A percentile compares a stretch with the other conserved stretches of the same genome.
Conservation (phyloP, 108 stramenopile species). For the Cyclotella choctawhatcheeana region DNA sequence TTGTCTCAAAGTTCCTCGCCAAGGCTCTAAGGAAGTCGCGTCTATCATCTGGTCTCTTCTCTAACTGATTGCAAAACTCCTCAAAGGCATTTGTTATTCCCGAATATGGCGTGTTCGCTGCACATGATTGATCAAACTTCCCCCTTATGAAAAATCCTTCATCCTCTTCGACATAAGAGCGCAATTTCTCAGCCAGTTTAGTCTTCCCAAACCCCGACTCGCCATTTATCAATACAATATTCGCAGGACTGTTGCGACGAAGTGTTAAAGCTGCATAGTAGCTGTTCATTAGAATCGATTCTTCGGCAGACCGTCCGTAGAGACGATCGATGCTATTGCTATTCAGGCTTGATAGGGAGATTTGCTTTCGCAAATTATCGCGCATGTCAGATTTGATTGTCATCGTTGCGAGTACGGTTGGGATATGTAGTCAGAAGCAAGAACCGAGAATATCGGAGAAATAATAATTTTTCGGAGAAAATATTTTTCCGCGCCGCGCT, state of each 20-base stretch:
- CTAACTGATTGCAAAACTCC: slow-evolving; percentile 9
- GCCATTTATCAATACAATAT: slow-evolving; percentile 4
- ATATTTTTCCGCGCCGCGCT: no score
- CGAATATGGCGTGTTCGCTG: slow-evolving; percentile 7
- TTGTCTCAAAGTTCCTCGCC: background rate
- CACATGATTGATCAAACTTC: slow-evolving; percentile 19
- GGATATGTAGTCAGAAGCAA: no score
- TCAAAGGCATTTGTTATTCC: slow-evolving; percentile 12
- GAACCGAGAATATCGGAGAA: no score
- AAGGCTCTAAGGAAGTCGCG: background rate
- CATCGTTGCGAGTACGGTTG: no score
- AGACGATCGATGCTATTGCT: background rate
- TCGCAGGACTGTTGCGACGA: slow-evolving; percentile 2
- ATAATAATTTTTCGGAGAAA: no score
- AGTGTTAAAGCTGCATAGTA: slow-evolving; percentile 19
- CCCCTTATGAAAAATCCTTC: slow-evolving; percentile 23
- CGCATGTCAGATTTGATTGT: no score
- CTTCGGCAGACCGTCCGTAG: slow-evolving; percentile 12
- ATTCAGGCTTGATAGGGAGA: background rate
- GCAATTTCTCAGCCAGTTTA: slow-evolving; percentile 6
- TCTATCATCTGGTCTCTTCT: background rate
- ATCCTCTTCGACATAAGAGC: slow-evolving; percentile 6
- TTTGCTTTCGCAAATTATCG: slow-evolving; percentile 1
- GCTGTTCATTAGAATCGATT: slow-evolving; percentile 15
- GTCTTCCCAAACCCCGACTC: slow-evolving; percentile 21